These are phyloP conservation scores for Carex arenaria DNA, from an alignment of 202 grass and related monocot species.

Conservation along the genomic window DNA sequence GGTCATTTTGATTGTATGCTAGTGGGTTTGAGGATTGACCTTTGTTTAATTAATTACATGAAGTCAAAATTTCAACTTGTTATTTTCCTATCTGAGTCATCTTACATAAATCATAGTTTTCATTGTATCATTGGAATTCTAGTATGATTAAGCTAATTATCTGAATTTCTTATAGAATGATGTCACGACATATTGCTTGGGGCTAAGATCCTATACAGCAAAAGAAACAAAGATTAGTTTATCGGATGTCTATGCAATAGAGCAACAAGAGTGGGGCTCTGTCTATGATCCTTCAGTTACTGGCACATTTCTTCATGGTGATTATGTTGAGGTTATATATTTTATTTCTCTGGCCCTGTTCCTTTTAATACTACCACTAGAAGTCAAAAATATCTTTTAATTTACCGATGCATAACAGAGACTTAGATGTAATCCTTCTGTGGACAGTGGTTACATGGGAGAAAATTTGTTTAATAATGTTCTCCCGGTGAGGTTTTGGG, in stretches of 20 bases:
- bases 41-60: neutral
- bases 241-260: conserved; percentile 73
- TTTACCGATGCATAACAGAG: neutral
- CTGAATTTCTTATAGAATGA: conserved; percentile 41
- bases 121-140: neutral
- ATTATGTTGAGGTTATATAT: conserved; percentile 54
- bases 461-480: neutral
- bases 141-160: conserved; percentile 2
- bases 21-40: neutral
- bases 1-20: neutral
- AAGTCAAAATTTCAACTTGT: neutral
- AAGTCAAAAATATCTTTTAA: neutral
- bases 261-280: conserved; percentile 56
- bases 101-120: neutral
- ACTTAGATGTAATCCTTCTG: neutral
- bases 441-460: neutral
- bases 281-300: conserved; percentile 45
- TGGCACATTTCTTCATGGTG: conserved; percentile 29
- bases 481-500: neutral
- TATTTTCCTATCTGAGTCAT: neutral
- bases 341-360: neutral
- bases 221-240: conserved; percentile 49
- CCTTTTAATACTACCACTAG: neutral
- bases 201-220: conserved; percentile 38
- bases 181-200: conserved; percentile 46